These are phyloP conservation scores for Cenchrus fungigraminus DNA, from an alignment of 176 grass and related monocot genomes.

Conservation along the genomic window DNA sequence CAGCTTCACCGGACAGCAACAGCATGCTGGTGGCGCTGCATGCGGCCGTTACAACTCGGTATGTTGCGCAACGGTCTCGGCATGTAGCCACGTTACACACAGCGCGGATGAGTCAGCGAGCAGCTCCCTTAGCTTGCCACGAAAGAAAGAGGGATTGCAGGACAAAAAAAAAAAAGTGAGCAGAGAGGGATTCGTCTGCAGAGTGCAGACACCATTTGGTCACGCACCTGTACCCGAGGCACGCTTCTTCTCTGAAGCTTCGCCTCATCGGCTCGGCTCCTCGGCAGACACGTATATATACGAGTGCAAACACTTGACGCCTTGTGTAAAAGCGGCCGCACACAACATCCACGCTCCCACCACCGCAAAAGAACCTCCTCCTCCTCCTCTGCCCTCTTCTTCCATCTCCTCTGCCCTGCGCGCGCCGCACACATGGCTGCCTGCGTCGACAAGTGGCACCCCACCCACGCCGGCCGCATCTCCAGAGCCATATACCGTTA, in stretches of 20 bases:
- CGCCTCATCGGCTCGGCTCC: not conserved
- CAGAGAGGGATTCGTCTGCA: not conserved
- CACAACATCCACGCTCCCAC: not conserved
- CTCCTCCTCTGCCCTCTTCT: not conserved
- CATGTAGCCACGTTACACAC: not conserved
- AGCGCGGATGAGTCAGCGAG: not conserved
- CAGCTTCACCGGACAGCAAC: not conserved
- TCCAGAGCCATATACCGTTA: conserved; percentile 21
- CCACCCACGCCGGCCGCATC: conserved; percentile 28
- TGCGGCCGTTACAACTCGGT: not conserved
- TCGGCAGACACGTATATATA: conserved; percentile 54
- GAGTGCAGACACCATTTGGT: not conserved
- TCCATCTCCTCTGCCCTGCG: not conserved
- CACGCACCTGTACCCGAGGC: not conserved
- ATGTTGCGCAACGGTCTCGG: not conserved
- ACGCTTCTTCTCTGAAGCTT: conserved; percentile 53
- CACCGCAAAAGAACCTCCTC: not conserved
- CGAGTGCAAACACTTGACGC: not conserved
- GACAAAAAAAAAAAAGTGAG: not conserved
- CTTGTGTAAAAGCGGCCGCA: not conserved
- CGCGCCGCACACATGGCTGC: conserved; percentile 52
- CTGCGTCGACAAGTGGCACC: conserved; percentile 75
- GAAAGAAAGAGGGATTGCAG: not conserved
- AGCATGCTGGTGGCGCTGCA: not conserved
- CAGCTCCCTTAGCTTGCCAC: not conserved